phyloP scores from a whole-genome alignment of 108 stramenopile genomes.

The Chaetoceros muelleri region DNA sequence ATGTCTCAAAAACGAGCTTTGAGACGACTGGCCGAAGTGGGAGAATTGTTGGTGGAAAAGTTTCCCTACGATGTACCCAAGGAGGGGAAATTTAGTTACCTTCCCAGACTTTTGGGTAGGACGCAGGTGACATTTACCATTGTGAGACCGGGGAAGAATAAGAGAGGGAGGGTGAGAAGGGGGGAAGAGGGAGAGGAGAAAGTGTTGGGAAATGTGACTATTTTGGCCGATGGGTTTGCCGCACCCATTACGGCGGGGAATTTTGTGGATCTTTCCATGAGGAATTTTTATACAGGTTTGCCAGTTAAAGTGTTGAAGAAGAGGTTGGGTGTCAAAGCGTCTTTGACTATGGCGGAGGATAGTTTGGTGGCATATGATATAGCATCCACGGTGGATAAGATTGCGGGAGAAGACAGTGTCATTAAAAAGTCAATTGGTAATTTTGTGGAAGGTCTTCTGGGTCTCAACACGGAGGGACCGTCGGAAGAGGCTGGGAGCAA shows the following conservation, averaged over 20 bases:
- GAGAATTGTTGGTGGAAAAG: slow-evolving; percentile 50
- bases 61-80: slow-evolving; percentile 66
- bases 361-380: slow-evolving; percentile 25
- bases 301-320: slow-evolving; percentile 52
- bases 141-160: slow-evolving; percentile 22
- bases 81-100: slow-evolving; percentile 59
- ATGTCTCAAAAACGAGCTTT: slow-evolving; percentile 34
- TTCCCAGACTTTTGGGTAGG: slow-evolving; percentile 65
- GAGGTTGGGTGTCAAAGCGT: slow-evolving; percentile 21
- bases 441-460: too few relatives aligned
- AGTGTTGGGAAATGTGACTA: slow-evolving; percentile 66
- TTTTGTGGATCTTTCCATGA: slow-evolving; percentile 64
- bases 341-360: slow-evolving; percentile 30
- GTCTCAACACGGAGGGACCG: slow-evolving; percentile 15
- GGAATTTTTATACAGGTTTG: slow-evolving; percentile 76
- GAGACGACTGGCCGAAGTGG: slow-evolving; percentile 50
- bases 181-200: slow-evolving; percentile 16
- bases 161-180: too few relatives aligned
- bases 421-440: too few relatives aligned
- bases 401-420: not conserved
- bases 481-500: not conserved
- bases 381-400: slow-evolving; percentile 15
- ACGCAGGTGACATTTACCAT: slow-evolving; percentile 67
- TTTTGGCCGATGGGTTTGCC: slow-evolving; percentile 73
- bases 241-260: slow-evolving; percentile 80